phyloP scores from a whole-genome alignment of 495 filamentous ascomycete genomes.

The Daldinia grandis region DNA sequence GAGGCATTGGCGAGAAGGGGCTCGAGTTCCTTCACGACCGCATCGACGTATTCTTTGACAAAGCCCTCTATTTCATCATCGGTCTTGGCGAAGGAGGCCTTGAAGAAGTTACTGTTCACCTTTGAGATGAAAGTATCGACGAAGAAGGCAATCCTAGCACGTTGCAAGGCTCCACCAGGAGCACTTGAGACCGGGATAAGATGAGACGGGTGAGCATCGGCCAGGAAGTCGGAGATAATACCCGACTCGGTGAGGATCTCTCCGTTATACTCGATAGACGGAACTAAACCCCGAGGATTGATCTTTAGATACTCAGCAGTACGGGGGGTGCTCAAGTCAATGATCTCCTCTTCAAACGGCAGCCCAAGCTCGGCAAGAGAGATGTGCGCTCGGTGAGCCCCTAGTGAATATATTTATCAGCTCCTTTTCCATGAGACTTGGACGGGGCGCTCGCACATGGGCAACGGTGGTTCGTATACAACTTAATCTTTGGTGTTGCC shows the following conservation, averaged over 20 bases:
- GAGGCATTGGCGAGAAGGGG: constrained; percentile 70
- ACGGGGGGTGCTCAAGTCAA: constrained; percentile 76
- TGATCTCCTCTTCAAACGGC: constrained; percentile 80
- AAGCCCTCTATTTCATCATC: constrained; percentile 52
- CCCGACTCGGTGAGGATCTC: constrained; percentile 76
- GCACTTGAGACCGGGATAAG: constrained; percentile 59
- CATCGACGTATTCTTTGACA: constrained; percentile 57
- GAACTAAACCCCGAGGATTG: constrained; percentile 87
- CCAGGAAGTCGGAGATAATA: constrained; percentile 81
- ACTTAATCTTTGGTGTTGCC: constrained; percentile 53
- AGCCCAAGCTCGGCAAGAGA: constrained; percentile 75
- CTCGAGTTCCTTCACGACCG: constrained; percentile 76
- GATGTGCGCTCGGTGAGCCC: constrained; percentile 84
- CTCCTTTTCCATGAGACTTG: background rate
- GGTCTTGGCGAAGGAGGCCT: constrained; percentile 52
- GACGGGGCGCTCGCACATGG: constrained; percentile 59
- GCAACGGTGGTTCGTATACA: constrained; percentile 81
- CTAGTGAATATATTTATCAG: constrained; percentile 29
- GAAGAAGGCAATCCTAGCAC: constrained; percentile 80
- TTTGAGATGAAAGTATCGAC: constrained; percentile 77
- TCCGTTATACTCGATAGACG: constrained; percentile 73
- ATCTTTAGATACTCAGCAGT: constrained; percentile 85
- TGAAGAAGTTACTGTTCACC: constrained; percentile 55
- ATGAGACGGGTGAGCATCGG: constrained; percentile 58
- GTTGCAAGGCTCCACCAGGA: constrained; percentile 54